Evolutionary conservation across 2,329 filamentous ascomycete genomes (phyloP).

Genomic region (Penicillium sp.): DNA sequence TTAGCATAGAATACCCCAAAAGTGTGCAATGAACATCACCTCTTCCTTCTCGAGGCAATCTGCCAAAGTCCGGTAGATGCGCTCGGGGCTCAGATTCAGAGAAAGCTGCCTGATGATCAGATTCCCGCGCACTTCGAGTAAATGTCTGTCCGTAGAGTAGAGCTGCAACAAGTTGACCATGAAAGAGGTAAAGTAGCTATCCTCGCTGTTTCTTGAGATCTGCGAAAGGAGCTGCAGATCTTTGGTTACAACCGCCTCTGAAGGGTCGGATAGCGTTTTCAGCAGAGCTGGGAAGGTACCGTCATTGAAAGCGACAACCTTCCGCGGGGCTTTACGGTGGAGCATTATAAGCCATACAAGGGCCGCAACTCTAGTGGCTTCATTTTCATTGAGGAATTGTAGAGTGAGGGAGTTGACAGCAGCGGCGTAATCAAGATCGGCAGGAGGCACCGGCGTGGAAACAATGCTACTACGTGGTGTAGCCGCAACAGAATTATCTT

Average conservation of each 20-base stretch:
- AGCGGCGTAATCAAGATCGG: constrained; percentile 89
- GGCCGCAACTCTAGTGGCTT: constrained; percentile 89
- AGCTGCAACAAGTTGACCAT: constrained; percentile 96
- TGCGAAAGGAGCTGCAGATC: constrained; percentile 92
- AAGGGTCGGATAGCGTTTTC: constrained; percentile 93
- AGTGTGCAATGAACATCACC: constrained; percentile 26
- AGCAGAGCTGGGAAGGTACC: constrained; percentile 94
- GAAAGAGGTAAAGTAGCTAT: constrained; percentile 96
- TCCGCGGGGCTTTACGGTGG: constrained; percentile 88
- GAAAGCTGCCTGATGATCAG: constrained; percentile 95
- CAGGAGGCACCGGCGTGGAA: constrained; percentile 49
- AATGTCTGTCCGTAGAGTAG: constrained; percentile 87
- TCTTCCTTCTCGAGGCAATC: constrained; percentile 98
- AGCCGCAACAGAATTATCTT: constrained; percentile 36
- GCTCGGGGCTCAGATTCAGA: constrained; percentile 85
- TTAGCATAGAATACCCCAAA: constrained; percentile 8
- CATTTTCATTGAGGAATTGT: constrained; percentile 93
- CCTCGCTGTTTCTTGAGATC: constrained; percentile 93
- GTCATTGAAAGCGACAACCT: constrained; percentile 93
- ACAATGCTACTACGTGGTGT: constrained; percentile 49
- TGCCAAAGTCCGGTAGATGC: constrained; percentile 91
- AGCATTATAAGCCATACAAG: constrained; percentile 98
- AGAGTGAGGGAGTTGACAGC: constrained; percentile 91
- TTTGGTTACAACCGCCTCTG: constrained; percentile 92
- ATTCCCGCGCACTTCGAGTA: constrained; percentile 90